phyloP scores from a whole-genome alignment of 331 rosid genomes.

The Stylosanthes scabra region DNA sequence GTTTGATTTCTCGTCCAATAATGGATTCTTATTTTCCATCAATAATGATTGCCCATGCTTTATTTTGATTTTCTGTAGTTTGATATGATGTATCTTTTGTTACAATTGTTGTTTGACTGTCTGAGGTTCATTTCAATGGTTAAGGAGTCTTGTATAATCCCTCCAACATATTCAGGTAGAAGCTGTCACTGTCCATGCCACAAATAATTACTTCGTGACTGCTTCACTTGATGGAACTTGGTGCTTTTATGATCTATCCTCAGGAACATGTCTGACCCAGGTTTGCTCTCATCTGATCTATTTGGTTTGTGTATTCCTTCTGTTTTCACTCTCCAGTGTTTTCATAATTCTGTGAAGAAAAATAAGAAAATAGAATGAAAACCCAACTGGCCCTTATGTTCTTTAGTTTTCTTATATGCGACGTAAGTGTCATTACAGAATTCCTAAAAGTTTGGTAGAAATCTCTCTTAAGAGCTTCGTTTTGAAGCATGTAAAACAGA shows the following conservation, averaged over 20 bases:
- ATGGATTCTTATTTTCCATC: not conserved
- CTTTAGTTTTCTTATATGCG: not conserved
- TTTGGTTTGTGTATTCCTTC: not conserved
- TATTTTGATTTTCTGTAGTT: slow-evolving; percentile 23
- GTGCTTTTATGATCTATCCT: slow-evolving; percentile 94
- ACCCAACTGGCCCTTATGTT: no score
- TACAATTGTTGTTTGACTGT: slow-evolving; percentile 17
- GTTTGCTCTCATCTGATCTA: slow-evolving; percentile 45
- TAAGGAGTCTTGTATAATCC: slow-evolving; percentile 8
- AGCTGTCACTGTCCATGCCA: slow-evolving; percentile 98
- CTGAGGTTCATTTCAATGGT: slow-evolving; percentile 18
- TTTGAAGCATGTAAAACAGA: no score
- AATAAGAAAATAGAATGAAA: no score
- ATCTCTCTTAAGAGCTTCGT: not conserved
- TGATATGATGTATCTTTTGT: not conserved
- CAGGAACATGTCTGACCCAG: slow-evolving; percentile 98
- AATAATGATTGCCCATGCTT: not conserved
- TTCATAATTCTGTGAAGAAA: no score
- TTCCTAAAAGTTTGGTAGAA: not conserved
- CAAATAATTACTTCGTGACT: slow-evolving; percentile 90
- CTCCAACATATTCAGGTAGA: slow-evolving; percentile 71
- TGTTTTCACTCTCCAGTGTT: no score
- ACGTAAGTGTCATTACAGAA: not conserved
- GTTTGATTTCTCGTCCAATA: not conserved
- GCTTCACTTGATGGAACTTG: slow-evolving; percentile 96